Percentiles rank a stretch among this genome's conserved stretches.
Evolutionary conservation across 352 stramenopile genomes (phyloP).

Genomic region (Phytophthora pluvialis): DNA sequence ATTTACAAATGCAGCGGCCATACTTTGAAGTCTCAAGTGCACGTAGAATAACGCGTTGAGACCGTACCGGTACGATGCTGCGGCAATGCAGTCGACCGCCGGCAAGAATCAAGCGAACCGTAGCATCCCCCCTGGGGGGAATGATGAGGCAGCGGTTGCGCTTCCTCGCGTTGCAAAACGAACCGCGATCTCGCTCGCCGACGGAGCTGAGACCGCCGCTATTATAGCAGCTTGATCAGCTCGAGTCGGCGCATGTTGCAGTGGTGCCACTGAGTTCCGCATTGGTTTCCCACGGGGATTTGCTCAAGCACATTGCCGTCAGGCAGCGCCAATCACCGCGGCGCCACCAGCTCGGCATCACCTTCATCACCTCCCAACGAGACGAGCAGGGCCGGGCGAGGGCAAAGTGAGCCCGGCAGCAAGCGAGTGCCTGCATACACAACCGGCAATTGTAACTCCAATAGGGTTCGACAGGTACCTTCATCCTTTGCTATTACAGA

Average conservation of each 20-base stretch:
- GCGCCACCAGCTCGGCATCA: slow-evolving; percentile 26
- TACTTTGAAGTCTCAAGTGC: not conserved
- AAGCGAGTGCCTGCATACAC: not conserved
- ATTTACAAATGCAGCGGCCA: not conserved
- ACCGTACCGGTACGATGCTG: slow-evolving; percentile 4
- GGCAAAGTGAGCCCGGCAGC: not conserved
- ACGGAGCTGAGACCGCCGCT: not conserved
- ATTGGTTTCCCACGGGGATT: slow-evolving; percentile 18
- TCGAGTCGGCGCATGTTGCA: slow-evolving; percentile 12
- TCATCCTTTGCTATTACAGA: no score
- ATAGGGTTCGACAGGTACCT: no score
- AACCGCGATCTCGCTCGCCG: no score
- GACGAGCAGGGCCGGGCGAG: not conserved
- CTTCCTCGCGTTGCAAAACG: not conserved
- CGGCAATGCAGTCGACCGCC: not conserved
- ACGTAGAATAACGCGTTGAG: slow-evolving; percentile 17
- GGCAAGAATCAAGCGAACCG: not conserved
- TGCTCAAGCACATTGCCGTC: slow-evolving; percentile 5
- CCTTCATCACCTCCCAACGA: not conserved
- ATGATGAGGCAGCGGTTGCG: no score
- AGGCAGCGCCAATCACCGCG: slow-evolving; percentile 19
- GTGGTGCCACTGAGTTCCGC: slow-evolving; percentile 6
- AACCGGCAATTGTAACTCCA: not conserved
- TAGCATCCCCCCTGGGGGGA: no score
- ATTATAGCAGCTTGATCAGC: not conserved